Evolutionary conservation across 2,329 filamentous ascomycete genomes (phyloP).

Genomic region (Colletotrichum lindemuthianum): DNA sequence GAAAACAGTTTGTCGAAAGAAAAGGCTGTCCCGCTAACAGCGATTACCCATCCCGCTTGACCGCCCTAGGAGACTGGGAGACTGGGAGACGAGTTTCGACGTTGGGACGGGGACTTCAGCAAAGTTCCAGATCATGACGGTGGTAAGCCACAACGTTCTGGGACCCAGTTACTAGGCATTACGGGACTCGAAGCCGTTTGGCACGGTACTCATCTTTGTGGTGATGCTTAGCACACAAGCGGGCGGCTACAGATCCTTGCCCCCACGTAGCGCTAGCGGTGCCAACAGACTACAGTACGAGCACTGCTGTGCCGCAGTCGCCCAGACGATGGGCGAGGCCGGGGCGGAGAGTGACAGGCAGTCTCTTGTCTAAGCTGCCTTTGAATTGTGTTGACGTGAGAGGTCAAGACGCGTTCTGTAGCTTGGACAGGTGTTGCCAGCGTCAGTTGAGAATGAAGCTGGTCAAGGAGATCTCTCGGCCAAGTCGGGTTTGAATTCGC

Average conservation of each 20-base stretch:
- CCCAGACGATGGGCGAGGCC: conserved; percentile 16
- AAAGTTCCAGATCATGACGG: conserved; percentile 24
- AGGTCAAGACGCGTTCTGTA: conserved; percentile 1
- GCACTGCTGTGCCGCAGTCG: conserved; percentile 21
- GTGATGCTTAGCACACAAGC: conserved; percentile 7
- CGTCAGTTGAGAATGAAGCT: too few species aligned
- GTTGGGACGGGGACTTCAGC: conserved; percentile 26
- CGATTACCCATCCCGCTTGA: neutral
- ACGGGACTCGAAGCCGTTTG: too few species aligned
- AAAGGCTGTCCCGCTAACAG: neutral
- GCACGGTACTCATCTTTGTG: neutral
- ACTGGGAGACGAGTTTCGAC: conserved; percentile 2
- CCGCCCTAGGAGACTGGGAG: conserved; percentile 12
- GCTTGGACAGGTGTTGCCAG: too few species aligned
- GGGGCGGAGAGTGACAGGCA: conserved; percentile 11
- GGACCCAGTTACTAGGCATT: too few species aligned
- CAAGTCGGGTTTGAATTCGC: too few species aligned
- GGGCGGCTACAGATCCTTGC: conserved; percentile 12
- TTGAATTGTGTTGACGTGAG: conserved; percentile 2
- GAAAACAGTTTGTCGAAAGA: neutral
- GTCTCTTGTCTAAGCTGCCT: conserved; percentile 16
- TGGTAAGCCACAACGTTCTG: too few species aligned
- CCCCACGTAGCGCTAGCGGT: conserved; percentile 19
- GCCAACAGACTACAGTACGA: conserved; percentile 1
- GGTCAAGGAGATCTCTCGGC: too few species aligned